Conservation (phyloP, 805 yeast genomes). For the Saturnispora halmiae region DNA sequence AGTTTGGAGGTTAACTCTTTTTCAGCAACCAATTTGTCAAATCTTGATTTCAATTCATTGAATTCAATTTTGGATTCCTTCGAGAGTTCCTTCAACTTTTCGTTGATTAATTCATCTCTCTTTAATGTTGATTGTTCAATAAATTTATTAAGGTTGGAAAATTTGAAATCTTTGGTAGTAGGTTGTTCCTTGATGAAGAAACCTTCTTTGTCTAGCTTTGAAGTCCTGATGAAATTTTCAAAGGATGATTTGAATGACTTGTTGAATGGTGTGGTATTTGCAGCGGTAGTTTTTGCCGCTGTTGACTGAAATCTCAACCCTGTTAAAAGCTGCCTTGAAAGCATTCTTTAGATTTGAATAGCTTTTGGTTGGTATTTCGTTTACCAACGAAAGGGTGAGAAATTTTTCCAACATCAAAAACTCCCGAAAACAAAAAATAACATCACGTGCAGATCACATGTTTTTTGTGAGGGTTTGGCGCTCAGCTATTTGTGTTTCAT, state of each 20-base stretch:
- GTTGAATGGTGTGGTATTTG: conserved; percentile 5
- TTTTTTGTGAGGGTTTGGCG: background rate
- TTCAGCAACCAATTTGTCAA: conserved; percentile 19
- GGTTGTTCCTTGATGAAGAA: conserved; percentile 17
- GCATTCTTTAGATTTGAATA: too few relatives aligned
- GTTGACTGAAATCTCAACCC: conserved; percentile 2
- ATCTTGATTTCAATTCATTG: conserved; percentile 17
- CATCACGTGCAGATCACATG: conserved; percentile 9
- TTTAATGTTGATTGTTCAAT: conserved; percentile 15
- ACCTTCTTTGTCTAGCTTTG: conserved; percentile 22
- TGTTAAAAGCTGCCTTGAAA: background rate
- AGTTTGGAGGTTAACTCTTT: conserved; percentile 5
- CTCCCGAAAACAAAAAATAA: background rate
- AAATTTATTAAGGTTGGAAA: conserved; percentile 19
- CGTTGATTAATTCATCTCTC: conserved; percentile 20
- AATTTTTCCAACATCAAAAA: background rate
- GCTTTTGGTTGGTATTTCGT: too few relatives aligned
- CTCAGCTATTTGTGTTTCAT: too few relatives aligned
- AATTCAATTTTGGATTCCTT: conserved; percentile 15
- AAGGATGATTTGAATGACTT: conserved; percentile 12
- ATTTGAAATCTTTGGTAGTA: conserved; percentile 17
- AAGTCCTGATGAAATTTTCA: conserved; percentile 9
- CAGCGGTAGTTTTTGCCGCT: background rate
- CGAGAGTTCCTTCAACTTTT: conserved; percentile 21
- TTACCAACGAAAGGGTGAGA: conserved; percentile 1